These are phyloP conservation scores for Phyllosticta paracitricarpa DNA, from an alignment of 2,329 filamentous ascomycete species.

Conservation along the genomic window DNA sequence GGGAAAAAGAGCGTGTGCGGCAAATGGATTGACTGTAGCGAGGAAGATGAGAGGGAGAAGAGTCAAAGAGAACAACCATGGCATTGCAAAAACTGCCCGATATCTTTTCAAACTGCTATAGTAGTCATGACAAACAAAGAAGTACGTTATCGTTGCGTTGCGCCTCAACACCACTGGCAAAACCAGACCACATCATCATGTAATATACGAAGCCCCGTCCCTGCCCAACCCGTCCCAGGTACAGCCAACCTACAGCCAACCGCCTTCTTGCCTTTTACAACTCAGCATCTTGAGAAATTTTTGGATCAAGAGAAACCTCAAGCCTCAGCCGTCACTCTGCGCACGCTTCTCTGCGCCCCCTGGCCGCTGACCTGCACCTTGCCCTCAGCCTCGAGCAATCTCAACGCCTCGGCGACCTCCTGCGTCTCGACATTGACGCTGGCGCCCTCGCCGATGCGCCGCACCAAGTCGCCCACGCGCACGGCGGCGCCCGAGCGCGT, in stretches of 20 bases:
- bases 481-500: constrained; percentile 52
- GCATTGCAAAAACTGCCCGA: not conserved
- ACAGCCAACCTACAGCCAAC: not conserved
- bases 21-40: too few relatives aligned
- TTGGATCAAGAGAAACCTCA: constrained; percentile 13
- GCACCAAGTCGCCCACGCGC: constrained; percentile 68
- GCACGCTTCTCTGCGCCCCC: constrained; percentile 69
- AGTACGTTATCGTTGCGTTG: not conserved
- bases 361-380: constrained; percentile 72
- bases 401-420: constrained; percentile 77
- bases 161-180: too few relatives aligned
- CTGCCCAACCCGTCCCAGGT: not conserved
- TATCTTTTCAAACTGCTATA: not conserved
- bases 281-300: not conserved
- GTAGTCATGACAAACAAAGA: not conserved
- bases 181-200: not conserved
- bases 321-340: constrained; percentile 55
- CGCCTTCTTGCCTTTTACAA: not conserved
- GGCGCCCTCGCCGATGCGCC: constrained; percentile 52
- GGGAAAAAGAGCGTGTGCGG: too few relatives aligned
- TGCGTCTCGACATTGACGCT: constrained; percentile 58
- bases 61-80: not conserved
- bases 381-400: constrained; percentile 75
- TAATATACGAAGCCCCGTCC: not conserved
- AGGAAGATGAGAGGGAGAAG: not conserved